These are phyloP conservation scores for Neurospora intermedia DNA, from an alignment of 495 filamentous ascomycete species.

Conservation along the genomic window DNA sequence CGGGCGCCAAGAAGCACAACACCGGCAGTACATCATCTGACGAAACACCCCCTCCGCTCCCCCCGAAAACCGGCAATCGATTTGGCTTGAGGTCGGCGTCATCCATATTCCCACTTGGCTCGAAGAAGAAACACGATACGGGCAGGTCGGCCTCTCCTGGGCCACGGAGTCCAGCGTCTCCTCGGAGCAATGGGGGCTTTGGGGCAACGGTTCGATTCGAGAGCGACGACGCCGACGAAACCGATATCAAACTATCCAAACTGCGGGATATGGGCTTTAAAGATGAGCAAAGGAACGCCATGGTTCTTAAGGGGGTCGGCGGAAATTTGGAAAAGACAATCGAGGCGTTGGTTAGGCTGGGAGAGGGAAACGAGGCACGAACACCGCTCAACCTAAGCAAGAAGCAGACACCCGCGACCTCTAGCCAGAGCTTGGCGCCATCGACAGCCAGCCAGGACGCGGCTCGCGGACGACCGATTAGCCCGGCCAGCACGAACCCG, in stretches of 20 bases:
- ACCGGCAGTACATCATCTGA: conserved; percentile 37
- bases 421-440: conserved; percentile 33
- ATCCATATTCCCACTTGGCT: conserved; percentile 49
- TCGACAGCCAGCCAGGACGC: conserved; percentile 19
- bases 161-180: conserved; percentile 18
- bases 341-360: conserved; percentile 70
- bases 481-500: conserved; percentile 51
- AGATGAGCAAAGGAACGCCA: conserved; percentile 69
- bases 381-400: not conserved
- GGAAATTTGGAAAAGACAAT: conserved; percentile 79
- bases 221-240: conserved; percentile 34
- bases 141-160: conserved; percentile 15
- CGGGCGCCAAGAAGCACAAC: conserved; percentile 28
- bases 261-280: conserved; percentile 87
- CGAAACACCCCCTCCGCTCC: conserved; percentile 64
- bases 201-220: conserved; percentile 49
- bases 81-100: conserved; percentile 70
- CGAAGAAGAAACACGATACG: conserved; percentile 23
- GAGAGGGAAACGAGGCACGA: conserved; percentile 39
- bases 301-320: conserved; percentile 64
- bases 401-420: not conserved
- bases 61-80: conserved; percentile 68
- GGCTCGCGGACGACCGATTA: conserved; percentile 20
- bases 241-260: conserved; percentile 59
- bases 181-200: conserved; percentile 52